Evolutionary conservation across 495 filamentous ascomycete genomes (phyloP).

Genomic region (Pseudevernia furfuracea): DNA sequence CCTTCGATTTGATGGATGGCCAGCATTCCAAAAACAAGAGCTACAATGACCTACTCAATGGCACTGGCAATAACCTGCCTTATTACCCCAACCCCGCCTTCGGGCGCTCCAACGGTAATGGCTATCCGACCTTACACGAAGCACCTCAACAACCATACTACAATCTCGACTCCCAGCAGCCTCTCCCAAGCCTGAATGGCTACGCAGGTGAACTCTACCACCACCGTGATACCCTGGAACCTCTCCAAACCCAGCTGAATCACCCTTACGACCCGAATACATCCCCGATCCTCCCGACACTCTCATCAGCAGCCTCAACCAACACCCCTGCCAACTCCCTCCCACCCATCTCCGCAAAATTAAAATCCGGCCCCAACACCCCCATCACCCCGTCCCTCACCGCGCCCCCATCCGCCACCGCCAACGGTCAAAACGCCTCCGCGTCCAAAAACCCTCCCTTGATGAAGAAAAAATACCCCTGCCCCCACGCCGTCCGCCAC

Average conservation of each 20-base stretch:
- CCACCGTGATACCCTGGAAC: constrained; percentile 35
- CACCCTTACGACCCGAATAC: constrained; percentile 21
- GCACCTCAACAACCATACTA: constrained; percentile 20
- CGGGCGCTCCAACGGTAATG: constrained; percentile 3
- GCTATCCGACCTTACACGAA: constrained; percentile 16
- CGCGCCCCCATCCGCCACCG: constrained; percentile 24
- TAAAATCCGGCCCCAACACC: constrained; percentile 22
- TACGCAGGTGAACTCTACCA: constrained; percentile 24
- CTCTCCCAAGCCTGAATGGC: constrained; percentile 13
- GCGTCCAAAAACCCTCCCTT: constrained; percentile 13
- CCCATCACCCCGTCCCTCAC: constrained; percentile 26
- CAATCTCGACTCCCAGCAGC: constrained; percentile 20
- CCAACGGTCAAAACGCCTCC: constrained; percentile 13
- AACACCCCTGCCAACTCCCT: constrained; percentile 22
- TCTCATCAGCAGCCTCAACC: constrained; percentile 24
- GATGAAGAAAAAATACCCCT: constrained; percentile 51
- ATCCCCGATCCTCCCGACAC: constrained; percentile 24
- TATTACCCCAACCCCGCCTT: constrained; percentile 17
- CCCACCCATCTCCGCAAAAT: constrained; percentile 4
- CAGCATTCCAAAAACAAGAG: constrained; percentile 16
- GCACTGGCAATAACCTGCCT: background rate
- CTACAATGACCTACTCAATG: constrained; percentile 8
- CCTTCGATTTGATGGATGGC: constrained; percentile 22
- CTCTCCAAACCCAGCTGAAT: constrained; percentile 35
- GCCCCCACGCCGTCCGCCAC: constrained; percentile 53